Conservation (phyloP, 306 rosid species). For the Trichosanthes truncata region DNA sequence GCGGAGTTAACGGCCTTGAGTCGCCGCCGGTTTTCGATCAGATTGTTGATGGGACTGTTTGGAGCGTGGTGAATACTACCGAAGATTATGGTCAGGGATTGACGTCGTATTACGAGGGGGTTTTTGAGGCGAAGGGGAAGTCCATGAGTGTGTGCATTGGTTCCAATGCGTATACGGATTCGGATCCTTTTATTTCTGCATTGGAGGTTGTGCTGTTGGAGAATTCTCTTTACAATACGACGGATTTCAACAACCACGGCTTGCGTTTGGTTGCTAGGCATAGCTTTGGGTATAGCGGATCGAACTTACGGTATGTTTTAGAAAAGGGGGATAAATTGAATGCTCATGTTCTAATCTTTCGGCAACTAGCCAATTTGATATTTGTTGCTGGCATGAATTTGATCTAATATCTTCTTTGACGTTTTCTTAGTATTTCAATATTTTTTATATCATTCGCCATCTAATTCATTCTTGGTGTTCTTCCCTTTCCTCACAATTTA, state of each 20-base stretch:
- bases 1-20: slow-evolving; percentile 39
- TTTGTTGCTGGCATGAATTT: background rate
- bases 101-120: slow-evolving; percentile 52
- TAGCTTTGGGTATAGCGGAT: slow-evolving; percentile 58
- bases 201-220: slow-evolving; percentile 52
- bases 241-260: slow-evolving; percentile 38
- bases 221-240: slow-evolving; percentile 56
- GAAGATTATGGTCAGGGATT: slow-evolving; percentile 30
- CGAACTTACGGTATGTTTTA: slow-evolving; percentile 41
- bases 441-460: background rate
- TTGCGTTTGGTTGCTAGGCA: slow-evolving; percentile 47
- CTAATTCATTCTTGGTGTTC: background rate
- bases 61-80: slow-evolving; percentile 76
- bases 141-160: slow-evolving; percentile 62
- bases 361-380: background rate
- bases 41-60: slow-evolving; percentile 75
- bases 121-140: slow-evolving; percentile 55
- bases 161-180: slow-evolving; percentile 48
- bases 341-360: background rate
- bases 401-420: background rate
- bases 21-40: slow-evolving; percentile 82
- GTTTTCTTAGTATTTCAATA: background rate
- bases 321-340: background rate
- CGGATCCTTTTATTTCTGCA: slow-evolving; percentile 87
- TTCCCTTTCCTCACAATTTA: background rate